Base-by-base conservation (phyloP, 148 eudicot species). In the Diospyros lotus region DNA sequence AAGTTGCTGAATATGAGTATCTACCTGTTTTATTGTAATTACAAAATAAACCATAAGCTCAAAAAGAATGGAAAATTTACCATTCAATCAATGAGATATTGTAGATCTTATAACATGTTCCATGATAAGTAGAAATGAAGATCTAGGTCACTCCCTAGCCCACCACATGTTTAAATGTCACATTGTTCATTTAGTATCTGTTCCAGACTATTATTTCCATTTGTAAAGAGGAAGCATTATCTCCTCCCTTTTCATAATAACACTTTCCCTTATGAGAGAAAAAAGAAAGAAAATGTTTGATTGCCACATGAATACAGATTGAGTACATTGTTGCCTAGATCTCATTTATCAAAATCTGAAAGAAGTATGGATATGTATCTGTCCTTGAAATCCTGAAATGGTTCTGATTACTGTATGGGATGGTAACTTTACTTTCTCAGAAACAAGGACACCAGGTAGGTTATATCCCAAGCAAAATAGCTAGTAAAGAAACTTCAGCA, bases 1-100 rank as follows among this genome's bases (percentile, higher is more conserved):
- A 76, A 94, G 97, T 74, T 92, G 98, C 72, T 94, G 98, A 78
- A 94, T 82, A 76, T 94, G 97, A 71, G 93, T 73, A 82, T 94
- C 98, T 58, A 94, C 98, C 98, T 94, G 77, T 83, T 69, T 64
- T 59, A 77, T 40, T 28, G 28, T 28, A 13, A 71, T 64, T 41
- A 71, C 68, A 60, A 66, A 43, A 13, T 8, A 73, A n/a, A 55
- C 66, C 60, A 12, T 38, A 9, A 60, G 56, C 17, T 38, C 40
- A 51, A 74, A 8, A 52, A 39, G 2, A 45, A 39, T 3, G 58
- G 76, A 40, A 61, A 39, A 38, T 39, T 14, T 14, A 42, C 42
- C 46, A 15, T 39, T 48, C 38, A 46, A 41, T 40, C 61, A 5
- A 40, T 42, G 15, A 18, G 74, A 17, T 18, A 72, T 6, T 59